Evolutionary conservation across 306 rosid genomes (phyloP).

Genomic region (Quercus variabilis): DNA sequence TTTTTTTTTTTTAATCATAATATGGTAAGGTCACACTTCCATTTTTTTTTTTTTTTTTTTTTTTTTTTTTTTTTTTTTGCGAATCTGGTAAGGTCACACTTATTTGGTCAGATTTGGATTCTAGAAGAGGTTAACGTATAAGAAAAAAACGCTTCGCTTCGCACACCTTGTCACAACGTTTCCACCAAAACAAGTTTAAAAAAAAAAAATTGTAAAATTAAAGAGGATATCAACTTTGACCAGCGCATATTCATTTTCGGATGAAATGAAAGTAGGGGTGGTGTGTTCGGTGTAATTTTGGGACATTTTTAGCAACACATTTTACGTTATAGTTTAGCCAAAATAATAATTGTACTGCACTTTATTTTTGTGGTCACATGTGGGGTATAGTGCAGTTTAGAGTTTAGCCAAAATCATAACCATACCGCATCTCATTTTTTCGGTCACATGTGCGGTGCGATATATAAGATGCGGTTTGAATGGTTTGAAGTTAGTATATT

Average conservation of each 20-base stretch:
- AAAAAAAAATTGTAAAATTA: not conserved
- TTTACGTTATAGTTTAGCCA: rapidly evolving
- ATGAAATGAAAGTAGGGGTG: too few species aligned
- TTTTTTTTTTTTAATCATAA: too few species aligned
- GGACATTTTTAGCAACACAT: rapidly evolving
- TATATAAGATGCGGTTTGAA: too few species aligned
- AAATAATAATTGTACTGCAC: rapidly evolving
- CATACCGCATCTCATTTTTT: rapidly evolving
- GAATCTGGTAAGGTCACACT: not conserved
- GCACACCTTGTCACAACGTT: not conserved
- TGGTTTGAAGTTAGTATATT: too few species aligned
- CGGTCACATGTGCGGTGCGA: too few species aligned
- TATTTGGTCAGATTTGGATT: not conserved
- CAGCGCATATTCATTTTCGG: too few species aligned
- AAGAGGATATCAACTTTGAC: too few species aligned
- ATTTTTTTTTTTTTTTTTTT: too few species aligned
- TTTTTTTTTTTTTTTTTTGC: not conserved
- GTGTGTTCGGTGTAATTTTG: rapidly evolving
- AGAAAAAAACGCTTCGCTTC: not conserved
- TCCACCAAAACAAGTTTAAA: not conserved
- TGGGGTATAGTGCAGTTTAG: too few species aligned
- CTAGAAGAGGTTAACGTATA: not conserved
- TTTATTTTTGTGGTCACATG: too few species aligned
- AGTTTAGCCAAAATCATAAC: too few species aligned
- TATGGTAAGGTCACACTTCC: too few species aligned